Percentiles rank a stretch among this genome's conserved stretches.
Evolutionary conservation across 2,329 filamentous ascomycete genomes (phyloP).

Genomic region (Tolypocladium tropicale): DNA sequence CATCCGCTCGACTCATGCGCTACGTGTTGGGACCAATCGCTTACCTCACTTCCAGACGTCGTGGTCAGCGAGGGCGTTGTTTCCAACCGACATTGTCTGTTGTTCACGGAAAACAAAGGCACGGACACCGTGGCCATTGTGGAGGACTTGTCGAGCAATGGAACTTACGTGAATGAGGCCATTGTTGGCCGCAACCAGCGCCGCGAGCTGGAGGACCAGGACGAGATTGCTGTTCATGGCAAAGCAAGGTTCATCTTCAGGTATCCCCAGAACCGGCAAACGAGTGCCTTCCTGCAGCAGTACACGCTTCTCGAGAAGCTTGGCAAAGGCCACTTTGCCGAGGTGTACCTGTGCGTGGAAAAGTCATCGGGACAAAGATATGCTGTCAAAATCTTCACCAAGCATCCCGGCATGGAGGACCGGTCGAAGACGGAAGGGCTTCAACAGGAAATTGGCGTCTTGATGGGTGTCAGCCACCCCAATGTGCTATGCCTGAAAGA

Average conservation of each 20-base stretch:
- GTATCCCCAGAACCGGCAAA: conserved; percentile 67
- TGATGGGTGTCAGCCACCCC: conserved; percentile 95
- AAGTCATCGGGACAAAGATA: conserved; percentile 72
- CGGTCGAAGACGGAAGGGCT: conserved; percentile 74
- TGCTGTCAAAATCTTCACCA: conserved; percentile 92
- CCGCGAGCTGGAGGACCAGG: conserved; percentile 76
- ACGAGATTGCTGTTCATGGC: conserved; percentile 81
- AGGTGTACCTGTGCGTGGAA: conserved; percentile 85
- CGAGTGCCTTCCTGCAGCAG: conserved; percentile 74
- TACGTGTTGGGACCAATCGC: not conserved
- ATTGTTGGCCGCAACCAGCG: conserved; percentile 87
- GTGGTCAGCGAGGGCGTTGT: conserved; percentile 68
- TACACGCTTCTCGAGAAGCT: conserved; percentile 78
- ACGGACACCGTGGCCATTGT: conserved; percentile 60
- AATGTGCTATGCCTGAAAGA: conserved; percentile 90
- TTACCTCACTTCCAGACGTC: conserved; percentile 39
- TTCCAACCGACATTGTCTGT: conserved; percentile 73
- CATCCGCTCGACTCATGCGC: not conserved
- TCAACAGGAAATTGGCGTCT: conserved; percentile 89
- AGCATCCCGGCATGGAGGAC: conserved; percentile 71
- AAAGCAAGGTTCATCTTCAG: conserved; percentile 84
- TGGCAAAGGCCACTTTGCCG: conserved; percentile 91
- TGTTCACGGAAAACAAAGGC: conserved; percentile 53
- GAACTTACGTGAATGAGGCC: conserved; percentile 90
- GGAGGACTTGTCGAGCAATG: conserved; percentile 91